Evolutionary conservation across 345 rosid species (phyloP).

Genomic region (Populus ilicifolia): DNA sequence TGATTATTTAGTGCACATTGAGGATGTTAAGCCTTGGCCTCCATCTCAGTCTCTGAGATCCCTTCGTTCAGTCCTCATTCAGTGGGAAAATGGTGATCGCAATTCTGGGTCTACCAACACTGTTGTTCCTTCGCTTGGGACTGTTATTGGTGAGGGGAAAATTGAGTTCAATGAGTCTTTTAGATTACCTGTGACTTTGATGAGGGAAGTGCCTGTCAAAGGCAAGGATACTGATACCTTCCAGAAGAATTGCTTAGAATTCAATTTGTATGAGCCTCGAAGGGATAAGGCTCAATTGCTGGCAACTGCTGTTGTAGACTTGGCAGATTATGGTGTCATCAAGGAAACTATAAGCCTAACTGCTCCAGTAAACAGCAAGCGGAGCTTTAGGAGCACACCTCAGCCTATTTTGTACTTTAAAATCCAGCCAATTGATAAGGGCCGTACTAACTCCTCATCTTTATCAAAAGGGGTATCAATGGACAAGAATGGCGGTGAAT

Average conservation of each 20-base stretch:
- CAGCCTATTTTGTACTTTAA: conserved; percentile 62
- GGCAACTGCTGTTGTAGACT: conserved; percentile 69
- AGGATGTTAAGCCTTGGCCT: conserved; percentile 94
- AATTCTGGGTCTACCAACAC: conserved; percentile 61
- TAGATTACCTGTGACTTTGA: conserved; percentile 61
- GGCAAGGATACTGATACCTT: conserved; percentile 50
- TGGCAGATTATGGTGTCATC: conserved; percentile 68
- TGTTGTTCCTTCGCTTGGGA: conserved; percentile 68
- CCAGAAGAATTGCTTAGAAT: conserved; percentile 61
- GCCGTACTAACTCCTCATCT: conserved; percentile 39
- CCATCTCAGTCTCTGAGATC: conserved; percentile 88
- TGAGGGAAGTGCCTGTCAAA: conserved; percentile 51
- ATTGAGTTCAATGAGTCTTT: conserved; percentile 80
- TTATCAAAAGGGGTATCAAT: conserved; percentile 33
- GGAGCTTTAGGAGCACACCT: conserved; percentile 65
- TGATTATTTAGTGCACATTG: conserved; percentile 62
- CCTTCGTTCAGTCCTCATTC: conserved; percentile 75
- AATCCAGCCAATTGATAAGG: conserved; percentile 53
- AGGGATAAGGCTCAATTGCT: conserved; percentile 80
- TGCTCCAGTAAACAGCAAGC: conserved; percentile 70
- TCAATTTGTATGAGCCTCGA: conserved; percentile 81
- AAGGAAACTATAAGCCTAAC: conserved; percentile 43
- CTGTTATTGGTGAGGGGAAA: conserved; percentile 72
- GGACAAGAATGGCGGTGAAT: conserved; percentile 50
- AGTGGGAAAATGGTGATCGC: conserved; percentile 85